A percentile compares a stretch with the other conserved stretches of the same genome.
Evolutionary conservation across 768 basidiomycete species (phyloP).

Genomic region (Suillus decipiens): DNA sequence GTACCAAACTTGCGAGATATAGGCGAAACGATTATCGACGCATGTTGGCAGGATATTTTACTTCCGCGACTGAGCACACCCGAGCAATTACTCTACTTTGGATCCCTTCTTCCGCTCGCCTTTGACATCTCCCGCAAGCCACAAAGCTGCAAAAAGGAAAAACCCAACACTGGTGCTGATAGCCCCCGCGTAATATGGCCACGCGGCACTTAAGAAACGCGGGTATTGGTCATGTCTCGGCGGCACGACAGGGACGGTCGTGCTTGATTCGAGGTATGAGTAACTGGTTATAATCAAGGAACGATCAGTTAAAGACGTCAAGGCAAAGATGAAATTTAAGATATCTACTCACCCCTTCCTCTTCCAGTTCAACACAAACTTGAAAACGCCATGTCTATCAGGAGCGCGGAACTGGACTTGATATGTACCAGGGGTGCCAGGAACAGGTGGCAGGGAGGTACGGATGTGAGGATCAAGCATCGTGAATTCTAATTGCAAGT

Average conservation of each 20-base stretch:
- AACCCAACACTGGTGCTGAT: conserved; percentile 87
- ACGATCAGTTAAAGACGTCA: not conserved
- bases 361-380: conserved; percentile 90
- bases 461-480: conserved; percentile 99
- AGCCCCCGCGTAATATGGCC: conserved; percentile 93
- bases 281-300: conserved; percentile 51
- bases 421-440: conserved; percentile 65
- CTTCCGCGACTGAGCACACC: not conserved
- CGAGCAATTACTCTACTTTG: conserved; percentile 29
- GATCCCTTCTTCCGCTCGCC: conserved; percentile 54
- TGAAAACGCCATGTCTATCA: conserved; percentile 98
- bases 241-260: conserved; percentile 86
- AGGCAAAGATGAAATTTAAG: not conserved
- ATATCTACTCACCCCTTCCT: conserved; percentile 70
- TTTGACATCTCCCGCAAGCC: conserved; percentile 82
- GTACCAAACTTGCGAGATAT: not conserved
- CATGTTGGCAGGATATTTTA: conserved; percentile 10
- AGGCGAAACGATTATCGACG: not conserved
- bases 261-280: conserved; percentile 71
- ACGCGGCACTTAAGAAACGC: conserved; percentile 92
- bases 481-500: conserved; percentile 94
- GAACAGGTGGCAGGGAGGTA: conserved; percentile 64
- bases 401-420: conserved; percentile 85
- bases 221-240: conserved; percentile 95
- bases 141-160: conserved; percentile 82